These are phyloP conservation scores for Circinella umbellata DNA, from an alignment of 371 early-diverging fungal genomes.

Conservation along the genomic window DNA sequence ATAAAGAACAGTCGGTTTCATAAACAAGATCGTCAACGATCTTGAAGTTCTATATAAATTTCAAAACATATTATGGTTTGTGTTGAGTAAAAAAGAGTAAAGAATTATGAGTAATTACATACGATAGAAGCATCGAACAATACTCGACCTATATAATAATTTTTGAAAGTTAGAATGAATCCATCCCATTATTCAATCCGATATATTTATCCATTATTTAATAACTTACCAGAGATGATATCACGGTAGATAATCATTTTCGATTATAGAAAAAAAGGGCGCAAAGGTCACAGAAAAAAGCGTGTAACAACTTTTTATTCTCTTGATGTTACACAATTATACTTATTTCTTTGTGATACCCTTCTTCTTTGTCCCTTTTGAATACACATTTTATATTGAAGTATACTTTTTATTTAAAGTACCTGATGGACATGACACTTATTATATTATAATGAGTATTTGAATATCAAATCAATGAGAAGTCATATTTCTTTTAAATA, in stretches of 20 bases:
- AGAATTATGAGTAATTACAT: slow-evolving; percentile 20
- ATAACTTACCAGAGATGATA: slow-evolving; percentile 43
- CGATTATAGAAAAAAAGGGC: slow-evolving; percentile 17
- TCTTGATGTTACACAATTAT: no score
- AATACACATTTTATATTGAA: no score
- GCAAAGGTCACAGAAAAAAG: no score
- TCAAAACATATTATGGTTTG: background rate
- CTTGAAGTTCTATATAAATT: slow-evolving; percentile 50
- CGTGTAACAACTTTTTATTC: no score
- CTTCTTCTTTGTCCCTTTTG: no score
- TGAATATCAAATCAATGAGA: no score
- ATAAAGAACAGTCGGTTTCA: slow-evolving; percentile 83
- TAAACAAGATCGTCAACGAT: slow-evolving; percentile 70
- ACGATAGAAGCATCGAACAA: slow-evolving; percentile 89
- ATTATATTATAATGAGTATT: no score
- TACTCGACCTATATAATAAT: slow-evolving; percentile 83
- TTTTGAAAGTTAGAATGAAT: background rate
- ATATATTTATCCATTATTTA: background rate
- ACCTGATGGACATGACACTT: no score
- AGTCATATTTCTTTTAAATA: no score
- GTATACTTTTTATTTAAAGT: no score
- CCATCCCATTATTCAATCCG: background rate
- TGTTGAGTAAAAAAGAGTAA: no score
- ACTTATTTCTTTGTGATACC: no score
- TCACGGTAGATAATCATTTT: slow-evolving; percentile 56